phyloP scores from a whole-genome alignment of 208 protist genomes.

The Trichomonas tenax region DNA sequence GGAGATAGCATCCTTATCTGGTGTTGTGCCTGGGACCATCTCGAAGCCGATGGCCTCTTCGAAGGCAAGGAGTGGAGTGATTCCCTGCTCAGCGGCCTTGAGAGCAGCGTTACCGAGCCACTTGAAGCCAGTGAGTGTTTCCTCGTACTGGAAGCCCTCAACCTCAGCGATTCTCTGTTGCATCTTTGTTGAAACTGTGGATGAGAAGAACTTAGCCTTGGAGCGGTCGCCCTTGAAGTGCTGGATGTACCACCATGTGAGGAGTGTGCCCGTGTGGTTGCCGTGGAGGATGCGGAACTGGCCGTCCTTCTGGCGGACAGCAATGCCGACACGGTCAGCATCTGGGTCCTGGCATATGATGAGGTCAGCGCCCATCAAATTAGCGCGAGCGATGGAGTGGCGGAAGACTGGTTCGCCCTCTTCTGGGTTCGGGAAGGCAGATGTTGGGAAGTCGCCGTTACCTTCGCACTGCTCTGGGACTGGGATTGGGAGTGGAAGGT shows the following conservation, averaged over 20 bases:
- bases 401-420: slow-evolving; percentile 9
- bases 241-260: background rate
- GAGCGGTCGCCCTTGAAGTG: background rate
- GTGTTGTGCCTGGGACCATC: background rate
- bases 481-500: background rate
- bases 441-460: slow-evolving; percentile 14
- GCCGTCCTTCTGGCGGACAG: background rate
- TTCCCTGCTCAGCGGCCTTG: background rate
- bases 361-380: background rate
- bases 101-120: slow-evolving; percentile 12
- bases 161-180: background rate
- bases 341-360: slow-evolving; percentile 20
- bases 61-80: background rate
- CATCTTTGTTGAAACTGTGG: background rate
- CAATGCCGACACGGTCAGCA: background rate
- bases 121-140: slow-evolving; percentile 23
- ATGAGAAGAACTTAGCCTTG: background rate
- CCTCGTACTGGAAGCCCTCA: background rate
- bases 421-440: slow-evolving; percentile 15
- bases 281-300: background rate
- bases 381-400: background rate
- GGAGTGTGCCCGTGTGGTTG: background rate
- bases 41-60: slow-evolving; percentile 21
- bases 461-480: slow-evolving; percentile 13
- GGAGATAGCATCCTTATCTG: slow-evolving; percentile 13